Conservation (phyloP, 352 stramenopile genomes). For the Pythium brassicae region DNA sequence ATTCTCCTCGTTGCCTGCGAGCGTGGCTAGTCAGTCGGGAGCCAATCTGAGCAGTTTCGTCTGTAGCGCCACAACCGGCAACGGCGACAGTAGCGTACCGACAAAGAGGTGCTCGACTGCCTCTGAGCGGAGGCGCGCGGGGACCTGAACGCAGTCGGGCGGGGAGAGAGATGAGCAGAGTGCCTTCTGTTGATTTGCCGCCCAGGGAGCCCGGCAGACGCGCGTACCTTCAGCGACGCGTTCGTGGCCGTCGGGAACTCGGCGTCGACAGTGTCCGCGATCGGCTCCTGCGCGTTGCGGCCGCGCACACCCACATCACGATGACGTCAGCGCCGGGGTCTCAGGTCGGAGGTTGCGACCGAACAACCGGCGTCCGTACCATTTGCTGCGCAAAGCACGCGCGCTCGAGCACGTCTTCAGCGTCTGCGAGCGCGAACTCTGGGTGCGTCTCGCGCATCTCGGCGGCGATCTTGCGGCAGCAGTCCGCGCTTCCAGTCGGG, state of each 20-base stretch:
- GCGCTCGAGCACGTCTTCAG: slow-evolving; percentile 67
- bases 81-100: slow-evolving; percentile 15
- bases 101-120: slow-evolving; percentile 46
- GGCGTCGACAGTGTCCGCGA: slow-evolving; percentile 33
- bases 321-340: no score
- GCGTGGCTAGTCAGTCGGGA: neutral
- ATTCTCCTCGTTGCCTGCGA: slow-evolving; percentile 26
- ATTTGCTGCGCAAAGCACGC: slow-evolving; percentile 71
- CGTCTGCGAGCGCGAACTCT: slow-evolving; percentile 18
- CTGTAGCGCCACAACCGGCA: no score
- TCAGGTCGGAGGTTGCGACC: no score
- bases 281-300: slow-evolving; percentile 25
- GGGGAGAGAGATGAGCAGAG: neutral
- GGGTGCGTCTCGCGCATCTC: slow-evolving; percentile 18
- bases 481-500: slow-evolving; percentile 34
- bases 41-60: no score
- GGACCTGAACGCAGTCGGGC: slow-evolving; percentile 24
- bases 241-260: slow-evolving; percentile 39
- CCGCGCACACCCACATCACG: no score
- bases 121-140: slow-evolving; percentile 27
- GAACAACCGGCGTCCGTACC: slow-evolving; percentile 14
- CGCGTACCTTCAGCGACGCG: slow-evolving; percentile 29
- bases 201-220: neutral
- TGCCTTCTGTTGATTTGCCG: neutral
- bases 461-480: slow-evolving; percentile 32